phyloP scores from a whole-genome alignment of 345 rosid genomes.

The Heritiera littoralis region DNA sequence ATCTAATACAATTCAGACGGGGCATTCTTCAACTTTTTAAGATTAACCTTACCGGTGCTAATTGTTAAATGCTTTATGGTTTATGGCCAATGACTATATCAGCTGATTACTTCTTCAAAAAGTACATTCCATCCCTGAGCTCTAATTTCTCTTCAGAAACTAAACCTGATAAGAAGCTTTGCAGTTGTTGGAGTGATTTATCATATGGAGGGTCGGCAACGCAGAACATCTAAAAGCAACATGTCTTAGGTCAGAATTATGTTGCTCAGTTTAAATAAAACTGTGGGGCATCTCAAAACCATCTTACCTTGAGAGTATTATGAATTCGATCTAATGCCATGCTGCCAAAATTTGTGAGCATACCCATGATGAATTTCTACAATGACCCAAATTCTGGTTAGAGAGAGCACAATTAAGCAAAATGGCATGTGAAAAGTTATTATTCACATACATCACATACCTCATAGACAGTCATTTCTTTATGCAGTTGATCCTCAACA shows the following conservation, averaged over 20 bases:
- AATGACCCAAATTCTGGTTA: constrained; percentile 22
- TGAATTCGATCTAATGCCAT: constrained; percentile 91
- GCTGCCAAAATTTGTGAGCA: constrained; percentile 94
- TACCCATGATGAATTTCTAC: constrained; percentile 92
- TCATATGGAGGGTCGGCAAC: constrained; percentile 88
- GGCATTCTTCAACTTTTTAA: not conserved
- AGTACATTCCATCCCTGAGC: constrained; percentile 73
- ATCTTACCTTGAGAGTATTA: constrained; percentile 79
- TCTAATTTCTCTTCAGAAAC: constrained; percentile 89
- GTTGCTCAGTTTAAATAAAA: not conserved
- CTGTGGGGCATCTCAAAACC: not conserved
- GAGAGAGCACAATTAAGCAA: constrained; percentile 5
- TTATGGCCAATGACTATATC: not conserved
- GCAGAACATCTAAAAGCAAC: constrained; percentile 78
- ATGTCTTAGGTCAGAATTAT: not conserved
- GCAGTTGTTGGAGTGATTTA: constrained; percentile 90
- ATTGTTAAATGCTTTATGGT: not conserved
- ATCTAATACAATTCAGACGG: not conserved
- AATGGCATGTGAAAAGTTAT: not conserved
- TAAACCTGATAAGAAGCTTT: constrained; percentile 83
- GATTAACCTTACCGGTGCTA: not conserved
- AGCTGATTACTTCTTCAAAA: constrained; percentile 65
- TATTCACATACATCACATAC: constrained; percentile 39
- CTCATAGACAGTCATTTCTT: constrained; percentile 94
- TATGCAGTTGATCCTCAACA: constrained; percentile 81